Conservation (phyloP, 305 asterid species). For the Euphrasia arctica region DNA sequence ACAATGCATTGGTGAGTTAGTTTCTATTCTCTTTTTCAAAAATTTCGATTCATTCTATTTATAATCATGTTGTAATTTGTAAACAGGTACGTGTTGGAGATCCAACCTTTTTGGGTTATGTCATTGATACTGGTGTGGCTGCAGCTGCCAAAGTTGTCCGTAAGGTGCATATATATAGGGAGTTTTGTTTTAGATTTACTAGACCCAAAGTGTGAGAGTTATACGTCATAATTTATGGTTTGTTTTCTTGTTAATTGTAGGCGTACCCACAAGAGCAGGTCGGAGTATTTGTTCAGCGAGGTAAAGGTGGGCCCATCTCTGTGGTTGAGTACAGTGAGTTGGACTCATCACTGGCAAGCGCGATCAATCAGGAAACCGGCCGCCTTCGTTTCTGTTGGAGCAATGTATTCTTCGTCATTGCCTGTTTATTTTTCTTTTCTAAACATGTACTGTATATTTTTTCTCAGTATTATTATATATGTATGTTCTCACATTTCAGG, state of each 20-base stretch:
- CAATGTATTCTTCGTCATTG: constrained; percentile 49
- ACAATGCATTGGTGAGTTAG: constrained; percentile 81
- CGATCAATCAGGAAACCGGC: constrained; percentile 82
- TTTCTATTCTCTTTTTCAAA: constrained; percentile 14
- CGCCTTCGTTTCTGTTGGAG: constrained; percentile 99
- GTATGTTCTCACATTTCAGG: constrained; percentile 52
- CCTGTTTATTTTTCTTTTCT: constrained; percentile 17
- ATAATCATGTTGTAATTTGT: constrained; percentile 22
- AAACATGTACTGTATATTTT: constrained; percentile 5
- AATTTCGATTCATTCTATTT: constrained; percentile 21
- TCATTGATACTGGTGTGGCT: constrained; percentile 80
- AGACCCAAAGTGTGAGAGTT: neutral
- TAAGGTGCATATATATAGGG: constrained; percentile 31
- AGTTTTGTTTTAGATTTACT: constrained; percentile 11
- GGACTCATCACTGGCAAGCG: constrained; percentile 75
- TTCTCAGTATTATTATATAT: neutral
- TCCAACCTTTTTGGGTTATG: constrained; percentile 96
- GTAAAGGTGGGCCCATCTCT: constrained; percentile 91
- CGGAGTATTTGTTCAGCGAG: constrained; percentile 93
- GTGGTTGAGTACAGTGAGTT: constrained; percentile 96
- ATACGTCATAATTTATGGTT: constrained; percentile 18
- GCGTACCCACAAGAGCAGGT: constrained; percentile 98
- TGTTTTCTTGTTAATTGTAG: constrained; percentile 36
- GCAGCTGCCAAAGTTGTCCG: constrained; percentile 96
- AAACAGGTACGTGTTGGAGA: constrained; percentile 95